These are phyloP conservation scores for Chaetomiaceae sp. DNA, from an alignment of 2,329 filamentous ascomycete species.

Conservation along the genomic window DNA sequence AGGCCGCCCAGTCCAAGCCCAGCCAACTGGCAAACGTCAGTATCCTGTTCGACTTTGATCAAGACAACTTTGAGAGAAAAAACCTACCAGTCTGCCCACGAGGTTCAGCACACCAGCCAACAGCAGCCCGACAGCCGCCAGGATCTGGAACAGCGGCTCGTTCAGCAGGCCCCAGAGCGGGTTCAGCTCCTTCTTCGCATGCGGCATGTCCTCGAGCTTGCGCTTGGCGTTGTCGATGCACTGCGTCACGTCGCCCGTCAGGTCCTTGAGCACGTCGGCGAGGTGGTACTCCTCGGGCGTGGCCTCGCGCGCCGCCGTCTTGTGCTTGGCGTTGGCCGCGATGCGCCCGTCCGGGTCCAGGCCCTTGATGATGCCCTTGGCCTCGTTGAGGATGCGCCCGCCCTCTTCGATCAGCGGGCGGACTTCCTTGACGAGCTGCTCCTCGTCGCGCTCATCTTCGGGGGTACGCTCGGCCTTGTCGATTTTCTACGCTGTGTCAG, in stretches of 20 bases:
- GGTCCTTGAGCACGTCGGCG: conserved; percentile 79
- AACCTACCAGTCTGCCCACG: conserved; percentile 64
- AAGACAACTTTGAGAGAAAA: too few relatives aligned
- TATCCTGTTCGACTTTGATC: too few relatives aligned
- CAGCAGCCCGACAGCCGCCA: conserved; percentile 80
- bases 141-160: conserved; percentile 88
- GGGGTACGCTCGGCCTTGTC: conserved; percentile 75
- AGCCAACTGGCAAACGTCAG: conserved; percentile 47
- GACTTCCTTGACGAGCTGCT: conserved; percentile 79
- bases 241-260: conserved; percentile 74
- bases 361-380: conserved; percentile 80
- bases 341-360: conserved; percentile 87
- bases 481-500: conserved; percentile 53
- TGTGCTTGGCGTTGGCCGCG: conserved; percentile 77
- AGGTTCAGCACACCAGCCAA: conserved; percentile 79
- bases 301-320: conserved; percentile 68
- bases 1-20: conserved; percentile 79
- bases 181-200: conserved; percentile 92
- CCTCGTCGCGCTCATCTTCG: conserved; percentile 85
- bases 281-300: conserved; percentile 80
- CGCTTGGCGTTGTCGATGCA: conserved; percentile 85
- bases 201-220: conserved; percentile 87
- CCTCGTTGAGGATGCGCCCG: conserved; percentile 74
- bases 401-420: conserved; percentile 87
- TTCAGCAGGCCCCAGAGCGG: conserved; percentile 79